Percentiles rank a stretch among this genome's conserved stretches.
Conservation (phyloP, 2,329 filamentous ascomycete species). For the Arthroderma sp. region DNA sequence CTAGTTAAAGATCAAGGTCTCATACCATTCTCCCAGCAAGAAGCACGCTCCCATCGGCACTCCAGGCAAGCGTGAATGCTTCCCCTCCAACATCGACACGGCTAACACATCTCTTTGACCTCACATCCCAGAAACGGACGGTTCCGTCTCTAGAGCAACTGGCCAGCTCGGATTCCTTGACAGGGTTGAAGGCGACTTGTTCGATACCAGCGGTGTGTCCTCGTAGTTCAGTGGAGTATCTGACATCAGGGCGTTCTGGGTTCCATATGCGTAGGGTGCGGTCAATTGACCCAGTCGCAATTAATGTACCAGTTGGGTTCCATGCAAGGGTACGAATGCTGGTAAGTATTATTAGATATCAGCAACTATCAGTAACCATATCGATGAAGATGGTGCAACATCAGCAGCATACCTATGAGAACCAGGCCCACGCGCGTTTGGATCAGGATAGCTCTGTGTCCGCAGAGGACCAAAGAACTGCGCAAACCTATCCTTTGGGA, state of each 20-base stretch:
- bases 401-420: conserved; percentile 41
- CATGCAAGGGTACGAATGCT: conserved; percentile 72
- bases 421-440: conserved; percentile 39
- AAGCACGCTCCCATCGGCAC: conserved; percentile 33
- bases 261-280: conserved; percentile 92
- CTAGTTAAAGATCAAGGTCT: not conserved
- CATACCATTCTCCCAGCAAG: conserved; percentile 35
- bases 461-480: conserved; percentile 53
- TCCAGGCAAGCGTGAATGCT: conserved; percentile 37
- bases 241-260: conserved; percentile 33
- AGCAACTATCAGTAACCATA: not conserved
- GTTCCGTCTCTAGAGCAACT: conserved; percentile 38
- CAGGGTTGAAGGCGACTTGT: conserved; percentile 37
- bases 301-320: conserved; percentile 71
- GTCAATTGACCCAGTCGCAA: conserved; percentile 80
- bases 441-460: conserved; percentile 58
- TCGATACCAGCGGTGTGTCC: conserved; percentile 36
- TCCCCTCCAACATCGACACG: conserved; percentile 37
- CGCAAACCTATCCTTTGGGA: conserved; percentile 55
- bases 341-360: conserved; percentile 21
- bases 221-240: conserved; percentile 36
- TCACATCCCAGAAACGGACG: conserved; percentile 38
- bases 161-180: conserved; percentile 36
- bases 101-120: conserved; percentile 35
- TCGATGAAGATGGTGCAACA: not conserved